Base-by-base conservation (phyloP, 306 rosid species). In the Dalbergia cultrata region DNA sequence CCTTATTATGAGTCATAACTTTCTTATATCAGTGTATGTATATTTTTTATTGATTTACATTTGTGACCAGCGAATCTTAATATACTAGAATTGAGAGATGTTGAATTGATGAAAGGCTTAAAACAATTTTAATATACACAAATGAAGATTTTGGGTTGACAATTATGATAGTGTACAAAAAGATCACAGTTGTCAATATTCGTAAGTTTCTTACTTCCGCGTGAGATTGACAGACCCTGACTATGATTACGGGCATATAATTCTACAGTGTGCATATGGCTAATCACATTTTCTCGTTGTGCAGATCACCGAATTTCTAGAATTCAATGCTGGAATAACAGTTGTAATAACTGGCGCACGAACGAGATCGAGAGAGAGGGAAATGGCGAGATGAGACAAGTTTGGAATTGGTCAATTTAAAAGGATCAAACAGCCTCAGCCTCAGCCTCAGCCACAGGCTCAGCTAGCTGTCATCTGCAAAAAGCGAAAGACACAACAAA, bases 231-330 rank as follows among this genome's bases (percentile, higher is more conserved):
- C 13, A 44, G 50, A 10, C 10, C 35, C 39, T 12, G 71, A 62
- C 7, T 22, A 26, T 33, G 45, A 47, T 45, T 11, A 14, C 8
- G 70, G 59, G 43, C 47, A 44, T 39, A 17, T 67, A 39, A 39
- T 77, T 37, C 6, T n/a, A 53, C 66, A 41, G 75, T 56, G 67
- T 1, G 34, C 4, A 33, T 13, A 11, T 26, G n/a, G 21, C 2
- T 8, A 76, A 13, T 50, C 39, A 50, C 34, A 50, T 67, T 21
- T 58, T 53, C 39, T 61, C 44, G 41, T 7, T 0, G 41, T 52
- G 62, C 16, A 50, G 64, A 6, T 66, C 82, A 47, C 82, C 82
- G 82, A 79, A 69, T 41, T 79, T 58, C 76, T 69, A 58, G 70
- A 79, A 69, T 75, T 43, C 37, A 57, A 68, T 13, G 69, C 49